Evolutionary conservation across 345 rosid species (phyloP), one percentile per base, ranked within the genome.

Genomic region (Sonneratia caseolaris): DNA sequence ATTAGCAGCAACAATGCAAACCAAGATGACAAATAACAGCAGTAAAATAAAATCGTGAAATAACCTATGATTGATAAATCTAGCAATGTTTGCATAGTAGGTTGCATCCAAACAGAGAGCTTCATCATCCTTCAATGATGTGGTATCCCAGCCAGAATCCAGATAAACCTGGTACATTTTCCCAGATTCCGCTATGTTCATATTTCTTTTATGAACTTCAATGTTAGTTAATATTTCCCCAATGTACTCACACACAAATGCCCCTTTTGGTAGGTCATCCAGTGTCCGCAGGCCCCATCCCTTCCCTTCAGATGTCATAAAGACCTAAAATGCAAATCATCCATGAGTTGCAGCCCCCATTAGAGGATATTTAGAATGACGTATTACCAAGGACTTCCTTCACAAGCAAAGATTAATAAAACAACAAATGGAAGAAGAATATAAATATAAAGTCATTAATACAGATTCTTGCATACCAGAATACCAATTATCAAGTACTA

Each of bases 1-100:
- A 53, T 19, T 7, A 56, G 42, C 40, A 40, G 16, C 22, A 15
- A 48, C 32, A 71, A 43, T 4, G 43, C 67, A 24, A 62, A 12
- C 6, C 32, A 68, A 56, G 24, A 42, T 19, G 42, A 62, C 70
- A 67, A 68, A 11, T 21, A 86, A 45, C 24, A 11, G 69, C 35
- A 38, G 27, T 72, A 37, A 67, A 6, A 59, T 65, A 7, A 24
- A 51, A 74, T 21, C 72, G 77, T 27, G 72, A 59, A 67, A 71
- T 66, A 84, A 87, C 99, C 99, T 86, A 72, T 94, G 97, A 79
- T 94, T 95, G 66, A 95, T 89, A 81, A 95, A 95, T 80, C 93
- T 83, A 38, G 97, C 96, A 71, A 89, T 87, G 83, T 95, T 95
- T 66, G 97, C 97, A 71, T 72, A 81, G 72, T 64, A 67, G 13